Evolutionary conservation across 2,329 filamentous ascomycete species (phyloP).

Genomic region (Claviceps sp.): DNA sequence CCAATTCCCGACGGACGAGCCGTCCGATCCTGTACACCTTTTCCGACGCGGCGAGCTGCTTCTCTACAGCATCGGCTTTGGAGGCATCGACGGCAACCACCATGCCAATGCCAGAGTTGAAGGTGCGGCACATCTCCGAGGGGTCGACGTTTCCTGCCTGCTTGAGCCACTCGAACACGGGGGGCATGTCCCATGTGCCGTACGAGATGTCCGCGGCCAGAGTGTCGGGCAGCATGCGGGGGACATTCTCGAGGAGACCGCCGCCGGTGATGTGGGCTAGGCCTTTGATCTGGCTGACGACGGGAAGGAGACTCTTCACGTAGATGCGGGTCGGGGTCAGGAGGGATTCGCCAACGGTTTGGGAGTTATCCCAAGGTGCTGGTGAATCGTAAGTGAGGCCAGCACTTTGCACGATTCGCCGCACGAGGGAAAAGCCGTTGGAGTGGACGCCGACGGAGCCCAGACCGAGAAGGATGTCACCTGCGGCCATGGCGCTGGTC

Average conservation of each 20-base stretch:
- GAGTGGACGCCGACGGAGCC: conserved; percentile 83
- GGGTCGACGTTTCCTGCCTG: conserved; percentile 54
- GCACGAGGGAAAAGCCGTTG: conserved; percentile 94
- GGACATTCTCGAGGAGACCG: conserved; percentile 85
- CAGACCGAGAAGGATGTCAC: conserved; percentile 77
- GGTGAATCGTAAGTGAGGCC: conserved; percentile 57
- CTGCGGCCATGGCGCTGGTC: conserved; percentile 59
- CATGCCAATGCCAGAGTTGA: conserved; percentile 95
- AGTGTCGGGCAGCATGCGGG: conserved; percentile 71
- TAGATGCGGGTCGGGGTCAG: conserved; percentile 90
- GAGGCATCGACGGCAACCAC: conserved; percentile 63
- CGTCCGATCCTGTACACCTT: conserved; percentile 63
- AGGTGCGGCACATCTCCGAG: conserved; percentile 77
- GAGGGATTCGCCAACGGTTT: conserved; percentile 59
- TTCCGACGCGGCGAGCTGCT: conserved; percentile 53
- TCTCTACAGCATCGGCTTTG: conserved; percentile 46
- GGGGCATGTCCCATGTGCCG: conserved; percentile 57
- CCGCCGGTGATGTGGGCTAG: conserved; percentile 96
- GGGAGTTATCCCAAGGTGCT: conserved; percentile 60
- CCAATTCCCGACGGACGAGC: conserved; percentile 44
- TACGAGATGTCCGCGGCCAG: conserved; percentile 75
- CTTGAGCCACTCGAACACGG: conserved; percentile 82
- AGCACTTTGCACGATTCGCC: conserved; percentile 67
- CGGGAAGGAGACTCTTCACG: conserved; percentile 65
- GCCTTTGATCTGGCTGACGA: conserved; percentile 64